These are phyloP conservation scores for Chimonanthus praecox DNA, from an alignment of 164 flowering plant species.

Conservation along the genomic window DNA sequence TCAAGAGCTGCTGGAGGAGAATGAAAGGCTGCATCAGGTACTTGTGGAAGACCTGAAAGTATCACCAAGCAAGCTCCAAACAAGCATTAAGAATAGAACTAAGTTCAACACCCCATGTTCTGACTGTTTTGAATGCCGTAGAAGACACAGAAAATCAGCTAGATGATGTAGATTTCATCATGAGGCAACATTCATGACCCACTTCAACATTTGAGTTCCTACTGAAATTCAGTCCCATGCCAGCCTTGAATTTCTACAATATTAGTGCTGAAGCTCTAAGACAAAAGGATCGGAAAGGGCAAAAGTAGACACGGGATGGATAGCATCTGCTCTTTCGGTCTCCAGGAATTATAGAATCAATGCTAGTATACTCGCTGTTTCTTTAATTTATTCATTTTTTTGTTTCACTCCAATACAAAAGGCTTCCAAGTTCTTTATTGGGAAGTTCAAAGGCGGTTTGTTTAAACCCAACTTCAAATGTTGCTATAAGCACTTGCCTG, in stretches of 20 bases:
- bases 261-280: not conserved
- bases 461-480: too few relatives aligned
- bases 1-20: conserved; percentile 69
- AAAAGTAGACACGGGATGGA: not conserved
- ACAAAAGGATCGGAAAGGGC: too few relatives aligned
- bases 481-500: too few relatives aligned
- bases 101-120: conserved; percentile 31
- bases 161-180: not conserved
- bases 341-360: not conserved
- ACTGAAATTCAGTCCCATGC: not conserved
- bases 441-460: too few relatives aligned
- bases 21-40: conserved; percentile 61
- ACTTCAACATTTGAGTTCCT: not conserved
- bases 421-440: too few relatives aligned
- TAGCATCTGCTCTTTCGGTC: not conserved
- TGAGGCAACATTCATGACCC: not conserved
- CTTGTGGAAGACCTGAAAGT: conserved; percentile 69
- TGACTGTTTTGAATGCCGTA: conserved; percentile 83
- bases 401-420: too few relatives aligned
- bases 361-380: not conserved
- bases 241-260: not conserved
- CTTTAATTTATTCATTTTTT: not conserved
- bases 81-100: conserved; percentile 23
- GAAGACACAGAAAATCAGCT: conserved; percentile 44
- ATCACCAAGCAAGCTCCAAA: conserved; percentile 52